Evolutionary conservation across 192 early-diverging fungal species (phyloP), one percentile per base, ranked within the genome.

Genomic region (Powellomyces hirtus): DNA sequence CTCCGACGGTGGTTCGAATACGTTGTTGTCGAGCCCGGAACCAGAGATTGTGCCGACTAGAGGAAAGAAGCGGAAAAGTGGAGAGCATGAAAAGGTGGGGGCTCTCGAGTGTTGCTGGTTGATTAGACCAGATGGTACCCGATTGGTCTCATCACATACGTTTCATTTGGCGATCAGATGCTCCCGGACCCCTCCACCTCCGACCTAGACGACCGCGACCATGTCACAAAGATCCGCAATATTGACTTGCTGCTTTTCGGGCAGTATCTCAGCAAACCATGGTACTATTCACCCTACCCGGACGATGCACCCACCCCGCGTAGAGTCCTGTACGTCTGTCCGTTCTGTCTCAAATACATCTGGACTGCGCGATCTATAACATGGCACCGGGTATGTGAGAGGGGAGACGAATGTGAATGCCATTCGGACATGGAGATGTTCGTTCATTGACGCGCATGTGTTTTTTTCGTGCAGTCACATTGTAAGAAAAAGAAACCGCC

Each of bases 261-360:
- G 29, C 71, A 74, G 33, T 91, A 88, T 73, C 84, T 86, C 40
- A 92, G 96, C 22, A 86, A 82, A 14, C 88, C 91, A 0, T 95
- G 94, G 95, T 96, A 96, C 71, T 77, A 86, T 58, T 91, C 94
- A 24, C 93, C 93, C 13, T 96, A 90, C 64, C 95, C 94, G 5
- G 53, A 56, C 24, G 53, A 56, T 33, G 16, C 53, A 16, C 31
- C 53, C 20, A 33, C 40, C 7, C 74, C 81, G 33, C 77, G 77
- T 29, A 14, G 62, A 24, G 30, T 40, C 20, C 72, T 95, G 29
- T 93, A 87, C 55, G 83, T 95, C 26, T 97, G 95, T 71, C 87
- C 94, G 51, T 76, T 78, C 36, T 97, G 95, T 69, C 73, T 97
- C 26, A 93, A 93, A 66, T 97, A 97, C 68, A 92, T 93, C 81